phyloP scores from a whole-genome alignment of 768 basidiomycete genomes.

The button mushroom (Agaricus bisporus) region DNA sequence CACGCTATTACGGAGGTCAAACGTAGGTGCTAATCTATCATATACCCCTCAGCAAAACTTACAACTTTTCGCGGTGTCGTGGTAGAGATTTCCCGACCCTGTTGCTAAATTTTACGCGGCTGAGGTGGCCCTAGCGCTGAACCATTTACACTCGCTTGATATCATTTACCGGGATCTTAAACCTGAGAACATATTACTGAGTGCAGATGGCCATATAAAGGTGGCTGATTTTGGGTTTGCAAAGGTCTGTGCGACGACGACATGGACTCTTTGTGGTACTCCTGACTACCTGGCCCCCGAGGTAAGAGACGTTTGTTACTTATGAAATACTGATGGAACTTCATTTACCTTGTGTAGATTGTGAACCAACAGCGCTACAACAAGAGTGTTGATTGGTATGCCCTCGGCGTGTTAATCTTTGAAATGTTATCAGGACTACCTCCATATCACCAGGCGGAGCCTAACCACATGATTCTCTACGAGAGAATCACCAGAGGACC shows the following conservation, averaged over 20 bases:
- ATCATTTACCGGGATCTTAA: conserved; percentile 98
- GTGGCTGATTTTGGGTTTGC: conserved; percentile 97
- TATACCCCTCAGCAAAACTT: conserved; percentile 11
- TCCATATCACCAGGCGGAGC: conserved; percentile 87
- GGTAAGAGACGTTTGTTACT: conserved; percentile 28
- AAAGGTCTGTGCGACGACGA: conserved; percentile 79
- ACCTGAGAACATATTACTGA: conserved; percentile 93
- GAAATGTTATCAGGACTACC: conserved; percentile 97
- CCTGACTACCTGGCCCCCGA: conserved; percentile 98
- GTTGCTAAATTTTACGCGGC: conserved; percentile 98
- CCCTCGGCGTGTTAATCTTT: conserved; percentile 92
- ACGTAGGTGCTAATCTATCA: conserved; percentile 42
- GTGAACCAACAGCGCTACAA: conserved; percentile 84
- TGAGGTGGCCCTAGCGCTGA: conserved; percentile 88
- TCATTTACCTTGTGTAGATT: conserved; percentile 39
- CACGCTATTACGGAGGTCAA: conserved; percentile 84
- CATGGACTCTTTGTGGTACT: conserved; percentile 94
- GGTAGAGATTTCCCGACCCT: conserved; percentile 88
- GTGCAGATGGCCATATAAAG: conserved; percentile 94
- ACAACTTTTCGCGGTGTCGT: conserved; percentile 7
- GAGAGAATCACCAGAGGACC: conserved; percentile 85
- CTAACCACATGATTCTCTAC: conserved; percentile 82
- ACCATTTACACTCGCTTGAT: conserved; percentile 78
- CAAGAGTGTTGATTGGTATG: conserved; percentile 98
- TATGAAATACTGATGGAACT: neutral